Evolutionary conservation across 352 stramenopile species (phyloP), one percentile per base, ranked within the genome.

Genomic region (Aphanomyces stellatus): DNA sequence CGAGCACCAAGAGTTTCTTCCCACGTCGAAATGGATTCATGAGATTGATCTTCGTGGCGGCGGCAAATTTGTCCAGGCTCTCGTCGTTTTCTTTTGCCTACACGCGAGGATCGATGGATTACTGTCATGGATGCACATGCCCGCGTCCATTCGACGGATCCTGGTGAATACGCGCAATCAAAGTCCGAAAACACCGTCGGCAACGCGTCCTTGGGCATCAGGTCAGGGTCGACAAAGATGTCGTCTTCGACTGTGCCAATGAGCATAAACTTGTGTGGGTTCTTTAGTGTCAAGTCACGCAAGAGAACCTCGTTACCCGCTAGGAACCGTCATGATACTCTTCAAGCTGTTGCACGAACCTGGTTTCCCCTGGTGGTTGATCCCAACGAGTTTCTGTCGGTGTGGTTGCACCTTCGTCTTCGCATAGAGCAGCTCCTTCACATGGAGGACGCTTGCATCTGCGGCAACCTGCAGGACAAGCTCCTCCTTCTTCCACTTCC

Each of bases 1-100:
- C 88, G 30, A 96, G 74, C 8, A 96, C 88, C 24, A 96, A 66
- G 11, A 96, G 75, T 27, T 81, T 76, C 70, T 92, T 93, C 24
- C 78, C 76, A 51, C 68, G 42, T 43, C 86, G 65, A 40, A 83
- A 82, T 31, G 77, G 72, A 64, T 90, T 80, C 53, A 96, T 95
- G 22, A 94, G 79, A 65, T 90, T 76, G 24, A 94, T 74, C 24
- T 68, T 56, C 8, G 87, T 93, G 24, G 62, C 73, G 15, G 81
- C 80, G 11, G 80, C 88, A 53, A 91, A 90, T 64, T 85, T 83
- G 63, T 78, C 73, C 13, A 95, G 69, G 69, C 88, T 88, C 28
- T 85, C 79, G 46, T 75, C 76, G 69, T 90, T 92, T 51, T 75
- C 71, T 40, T 76, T 75, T 4, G 71, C 65, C 24, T 73, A 25